phyloP scores from a whole-genome alignment of 148 eudicot species.

The Nyssa sinensis region DNA sequence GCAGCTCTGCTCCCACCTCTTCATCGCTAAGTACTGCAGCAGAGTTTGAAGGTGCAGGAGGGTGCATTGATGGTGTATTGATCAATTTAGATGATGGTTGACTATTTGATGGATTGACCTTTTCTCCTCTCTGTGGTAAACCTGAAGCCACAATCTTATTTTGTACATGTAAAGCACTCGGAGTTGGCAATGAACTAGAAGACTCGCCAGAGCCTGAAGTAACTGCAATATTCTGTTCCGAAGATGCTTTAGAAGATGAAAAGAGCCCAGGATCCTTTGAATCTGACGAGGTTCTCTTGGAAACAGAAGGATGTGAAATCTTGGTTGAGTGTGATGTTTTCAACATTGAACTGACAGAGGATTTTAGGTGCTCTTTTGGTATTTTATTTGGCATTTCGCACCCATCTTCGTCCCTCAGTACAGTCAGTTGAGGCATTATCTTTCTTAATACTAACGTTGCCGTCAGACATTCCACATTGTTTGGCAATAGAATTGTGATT shows the following conservation, averaged over 20 bases:
- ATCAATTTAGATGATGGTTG: constrained; percentile 50
- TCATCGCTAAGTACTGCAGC: constrained; percentile 88
- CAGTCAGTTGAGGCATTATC: constrained; percentile 35
- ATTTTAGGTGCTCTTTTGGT: constrained; percentile 53
- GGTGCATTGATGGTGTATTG: constrained; percentile 41
- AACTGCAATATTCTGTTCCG: constrained; percentile 30
- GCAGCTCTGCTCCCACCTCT: constrained; percentile 53
- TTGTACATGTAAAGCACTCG: constrained; percentile 39
- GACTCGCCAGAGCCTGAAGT: constrained; percentile 42
- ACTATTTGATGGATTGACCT: constrained; percentile 35
- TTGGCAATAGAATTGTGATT: constrained; percentile 33
- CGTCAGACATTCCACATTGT: constrained; percentile 36
- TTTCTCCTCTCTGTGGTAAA: constrained; percentile 54
- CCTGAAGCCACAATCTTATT: constrained; percentile 44
- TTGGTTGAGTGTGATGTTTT: constrained; percentile 51
- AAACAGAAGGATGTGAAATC: constrained; percentile 37
- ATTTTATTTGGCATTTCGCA: constrained; percentile 43
- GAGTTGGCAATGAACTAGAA: constrained; percentile 40
- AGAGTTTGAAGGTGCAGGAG: constrained; percentile 55
- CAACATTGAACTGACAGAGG: constrained; percentile 33
- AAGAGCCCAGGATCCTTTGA: constrained; percentile 44
- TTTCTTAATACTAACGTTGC: constrained; percentile 37
- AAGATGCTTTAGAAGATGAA: constrained; percentile 53
- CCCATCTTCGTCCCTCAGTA: constrained; percentile 35
- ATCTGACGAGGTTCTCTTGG: constrained; percentile 46